Evolutionary conservation across 192 early-diverging fungal species (phyloP), one percentile per base, ranked within the genome.

Genomic region (Kickxella alabastrina): DNA sequence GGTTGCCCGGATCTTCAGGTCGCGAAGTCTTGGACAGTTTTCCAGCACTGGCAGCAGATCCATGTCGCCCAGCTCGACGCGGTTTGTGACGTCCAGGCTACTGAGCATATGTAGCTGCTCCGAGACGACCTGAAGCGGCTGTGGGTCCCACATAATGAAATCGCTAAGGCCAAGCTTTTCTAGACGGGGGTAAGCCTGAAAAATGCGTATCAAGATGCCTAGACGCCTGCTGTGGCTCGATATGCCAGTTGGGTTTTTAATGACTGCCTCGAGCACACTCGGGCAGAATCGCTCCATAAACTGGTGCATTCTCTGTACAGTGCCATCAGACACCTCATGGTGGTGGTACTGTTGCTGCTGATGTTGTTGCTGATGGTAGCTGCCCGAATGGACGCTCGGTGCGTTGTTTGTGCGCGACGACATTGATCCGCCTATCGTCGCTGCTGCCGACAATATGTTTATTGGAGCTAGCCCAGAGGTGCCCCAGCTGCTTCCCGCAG

Each of bases 111-210:
- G 62, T 31, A 77, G 49, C 35, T 71, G 62, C 39, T 71, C 74
- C 10, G 74, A 49, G 37, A 56, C 68, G 7, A 66, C 25, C 29
- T 62, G 68, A 22, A 77, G 41, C 10, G 74, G 68, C 52, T 77
- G 66, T 34, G 74, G 52, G 34, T 77, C 74, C 74, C 74, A 77
- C 74, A 77, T 77, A 26, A 77, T 77, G 63, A 77, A 77, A 35
- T 77, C 67, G 68, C 74, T 71, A 19, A 77, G 59, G 21, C 71
- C 56, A 36, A 77, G 52, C 22, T 61, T 56, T 43, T 77, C 75
- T 31, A 77, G 48, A 13, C 75, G 62, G 31, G 75, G 75, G 41
- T 77, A 77, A 24, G 64, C 56, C 32, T 62, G 58, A 45, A 77
- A 77, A 9, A 77, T 49, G 15, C 75, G 62, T 25, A 25, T 41